Evolutionary conservation across 805 yeast species (phyloP).

Genomic region (Yamadazyma laniorum): DNA sequence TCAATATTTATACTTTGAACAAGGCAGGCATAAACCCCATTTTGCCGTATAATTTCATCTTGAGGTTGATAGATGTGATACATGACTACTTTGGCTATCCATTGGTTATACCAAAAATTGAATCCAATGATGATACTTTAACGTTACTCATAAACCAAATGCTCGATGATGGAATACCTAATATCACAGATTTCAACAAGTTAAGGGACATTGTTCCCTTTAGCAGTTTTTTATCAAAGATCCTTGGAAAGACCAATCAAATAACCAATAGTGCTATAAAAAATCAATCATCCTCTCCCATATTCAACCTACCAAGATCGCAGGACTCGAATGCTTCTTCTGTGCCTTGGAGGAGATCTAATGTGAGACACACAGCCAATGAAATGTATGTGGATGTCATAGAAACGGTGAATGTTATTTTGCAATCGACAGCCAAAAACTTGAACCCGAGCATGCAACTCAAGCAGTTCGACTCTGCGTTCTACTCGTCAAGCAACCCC

Average conservation of each 20-base stretch:
- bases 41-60: conserved; percentile 53
- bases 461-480: conserved; percentile 29
- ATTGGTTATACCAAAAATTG: conserved; percentile 56
- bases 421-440: conserved; percentile 30
- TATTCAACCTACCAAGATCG: conserved; percentile 10
- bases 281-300: conserved; percentile 4
- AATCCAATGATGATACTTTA: conserved; percentile 67
- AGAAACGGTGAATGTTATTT: conserved; percentile 60
- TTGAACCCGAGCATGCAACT: conserved; percentile 18
- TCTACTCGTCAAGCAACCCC: conserved; percentile 20
- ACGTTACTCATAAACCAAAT: conserved; percentile 71
- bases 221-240: conserved; percentile 52
- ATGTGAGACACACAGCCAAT: conserved; percentile 71
- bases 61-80: conserved; percentile 49
- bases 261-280: conserved; percentile 26
- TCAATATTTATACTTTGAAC: conserved; percentile 30
- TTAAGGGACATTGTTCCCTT: conserved; percentile 69
- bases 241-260: conserved; percentile 43
- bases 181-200: conserved; percentile 66
- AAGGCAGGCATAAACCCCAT: conserved; percentile 42
- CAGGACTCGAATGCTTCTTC: conserved; percentile 26
- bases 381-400: conserved; percentile 83
- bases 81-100: conserved; percentile 59
- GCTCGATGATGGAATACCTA: conserved; percentile 76
- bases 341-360: conserved; percentile 75